phyloP scores from a whole-genome alignment of 441 rosid species.

The Breynia disticha region DNA sequence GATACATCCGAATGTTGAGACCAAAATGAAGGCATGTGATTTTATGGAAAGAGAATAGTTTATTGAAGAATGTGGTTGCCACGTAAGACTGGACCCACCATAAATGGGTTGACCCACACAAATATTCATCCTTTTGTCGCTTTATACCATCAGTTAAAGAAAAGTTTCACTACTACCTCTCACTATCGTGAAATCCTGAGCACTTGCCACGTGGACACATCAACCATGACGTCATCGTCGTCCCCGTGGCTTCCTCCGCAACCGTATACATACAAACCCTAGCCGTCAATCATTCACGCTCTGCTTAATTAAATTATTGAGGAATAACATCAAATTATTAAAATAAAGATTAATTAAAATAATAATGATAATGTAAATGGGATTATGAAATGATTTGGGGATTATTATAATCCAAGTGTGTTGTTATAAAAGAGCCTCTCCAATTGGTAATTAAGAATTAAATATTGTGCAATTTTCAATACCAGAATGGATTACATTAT shows the following conservation, averaged over 20 bases:
- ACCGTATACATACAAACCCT: conserved; percentile 36
- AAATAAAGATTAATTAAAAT: too few relatives aligned
- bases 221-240: conserved; percentile 15
- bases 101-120: conserved; percentile 40
- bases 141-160: conserved; percentile 3
- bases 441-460: too few relatives aligned
- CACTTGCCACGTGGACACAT: conserved; percentile 30
- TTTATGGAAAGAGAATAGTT: conserved; percentile 1
- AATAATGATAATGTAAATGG: too few relatives aligned
- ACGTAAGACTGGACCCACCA: conserved; percentile 34
- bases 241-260: conserved; percentile 23
- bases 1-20: too few relatives aligned
- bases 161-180: conserved; percentile 8
- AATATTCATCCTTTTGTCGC: conserved; percentile 24
- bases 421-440: too few relatives aligned
- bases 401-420: too few relatives aligned
- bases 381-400: too few relatives aligned
- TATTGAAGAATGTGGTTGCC: conserved; percentile 28
- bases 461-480: too few relatives aligned
- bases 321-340: too few relatives aligned
- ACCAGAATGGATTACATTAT: too few relatives aligned
- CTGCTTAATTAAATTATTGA: too few relatives aligned
- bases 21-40: too few relatives aligned
- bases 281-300: conserved; percentile 25
- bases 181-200: conserved; percentile 16